Conservation (phyloP, 768 basidiomycete genomes). For the Hydnomerulius pinastri region DNA sequence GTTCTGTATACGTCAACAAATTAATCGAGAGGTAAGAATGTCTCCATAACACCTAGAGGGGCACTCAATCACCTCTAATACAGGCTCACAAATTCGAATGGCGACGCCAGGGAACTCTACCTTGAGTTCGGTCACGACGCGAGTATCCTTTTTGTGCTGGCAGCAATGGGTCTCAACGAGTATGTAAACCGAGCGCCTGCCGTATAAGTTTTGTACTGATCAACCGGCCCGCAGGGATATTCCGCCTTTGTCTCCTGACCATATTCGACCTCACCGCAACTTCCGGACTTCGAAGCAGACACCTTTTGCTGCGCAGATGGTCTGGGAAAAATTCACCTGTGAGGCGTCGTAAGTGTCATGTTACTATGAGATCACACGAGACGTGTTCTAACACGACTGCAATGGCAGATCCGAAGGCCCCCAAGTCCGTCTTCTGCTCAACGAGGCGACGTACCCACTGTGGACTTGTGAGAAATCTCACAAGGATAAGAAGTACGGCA, state of each 20-base stretch:
- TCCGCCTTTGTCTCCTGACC: constrained; percentile 25
- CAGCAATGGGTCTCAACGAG: constrained; percentile 35
- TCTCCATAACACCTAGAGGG: neutral
- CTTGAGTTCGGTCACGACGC: constrained; percentile 42
- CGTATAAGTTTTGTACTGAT: neutral
- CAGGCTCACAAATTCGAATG: constrained; percentile 29
- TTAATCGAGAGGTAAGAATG: constrained; percentile 32
- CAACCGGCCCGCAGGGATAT: constrained; percentile 24
- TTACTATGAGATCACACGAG: neutral
- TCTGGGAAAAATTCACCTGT: constrained; percentile 41
- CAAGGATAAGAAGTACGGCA: constrained; percentile 34
- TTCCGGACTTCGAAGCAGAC: constrained; percentile 36
- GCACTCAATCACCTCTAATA: neutral
- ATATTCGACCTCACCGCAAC: constrained; percentile 30
- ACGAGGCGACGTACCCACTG: constrained; percentile 41
- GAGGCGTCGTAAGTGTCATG: constrained; percentile 20
- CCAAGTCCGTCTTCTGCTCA: constrained; percentile 39
- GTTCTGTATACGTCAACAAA: constrained; percentile 35
- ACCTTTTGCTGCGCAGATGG: constrained; percentile 40
- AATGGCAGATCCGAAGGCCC: constrained; percentile 25
- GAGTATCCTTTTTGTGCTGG: constrained; percentile 35
- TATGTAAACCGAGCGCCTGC: neutral
- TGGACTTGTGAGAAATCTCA: constrained; percentile 32
- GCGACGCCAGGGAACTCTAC: constrained; percentile 29
- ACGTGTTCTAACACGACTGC: neutral